phyloP scores from a whole-genome alignment of 805 yeast genomes.

The Hyphopichia homilentoma region DNA sequence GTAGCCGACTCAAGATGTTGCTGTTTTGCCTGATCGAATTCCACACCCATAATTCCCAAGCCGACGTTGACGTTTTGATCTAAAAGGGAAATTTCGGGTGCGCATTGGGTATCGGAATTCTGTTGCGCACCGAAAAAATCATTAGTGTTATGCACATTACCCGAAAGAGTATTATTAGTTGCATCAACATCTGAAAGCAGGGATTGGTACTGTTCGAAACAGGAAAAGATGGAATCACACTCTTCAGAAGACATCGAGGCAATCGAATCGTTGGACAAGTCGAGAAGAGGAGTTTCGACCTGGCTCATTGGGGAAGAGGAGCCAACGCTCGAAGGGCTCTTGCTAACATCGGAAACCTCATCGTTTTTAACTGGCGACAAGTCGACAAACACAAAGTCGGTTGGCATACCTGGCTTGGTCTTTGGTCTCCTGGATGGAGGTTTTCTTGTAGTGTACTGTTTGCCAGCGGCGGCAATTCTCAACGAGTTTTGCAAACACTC shows the following conservation, averaged over 20 bases:
- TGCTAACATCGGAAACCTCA: conserved; percentile 5
- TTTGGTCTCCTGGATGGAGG: conserved; percentile 43
- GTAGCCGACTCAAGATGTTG: conserved; percentile 3
- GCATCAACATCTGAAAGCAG: no score
- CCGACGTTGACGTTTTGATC: conserved; percentile 16
- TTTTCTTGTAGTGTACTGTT: conserved; percentile 29
- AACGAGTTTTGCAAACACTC: conserved; percentile 43
- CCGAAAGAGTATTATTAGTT: no score
- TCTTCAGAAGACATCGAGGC: conserved; percentile 14
- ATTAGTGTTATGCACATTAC: no score
- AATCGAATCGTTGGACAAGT: conserved; percentile 13
- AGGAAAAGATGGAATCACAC: conserved; percentile 14
- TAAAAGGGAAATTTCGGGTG: conserved; percentile 3
- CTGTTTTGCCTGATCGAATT: conserved; percentile 6
- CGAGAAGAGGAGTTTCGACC: conserved; percentile 5
- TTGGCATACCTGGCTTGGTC: conserved; percentile 42
- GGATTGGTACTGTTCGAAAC: conserved; percentile 7
- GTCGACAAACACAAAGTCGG: conserved; percentile 44
- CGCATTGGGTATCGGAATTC: no score
- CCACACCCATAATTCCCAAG: conserved; percentile 27
- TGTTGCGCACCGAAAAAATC: no score
- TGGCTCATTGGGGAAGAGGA: conserved; percentile 4
- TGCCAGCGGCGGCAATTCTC: conserved; percentile 37
- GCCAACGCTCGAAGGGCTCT: conserved; percentile 1
- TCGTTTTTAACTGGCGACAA: conserved; percentile 35